Evolutionary conservation across 768 basidiomycete species (phyloP).

Genomic region (Cantharellus cinnabarinus): DNA sequence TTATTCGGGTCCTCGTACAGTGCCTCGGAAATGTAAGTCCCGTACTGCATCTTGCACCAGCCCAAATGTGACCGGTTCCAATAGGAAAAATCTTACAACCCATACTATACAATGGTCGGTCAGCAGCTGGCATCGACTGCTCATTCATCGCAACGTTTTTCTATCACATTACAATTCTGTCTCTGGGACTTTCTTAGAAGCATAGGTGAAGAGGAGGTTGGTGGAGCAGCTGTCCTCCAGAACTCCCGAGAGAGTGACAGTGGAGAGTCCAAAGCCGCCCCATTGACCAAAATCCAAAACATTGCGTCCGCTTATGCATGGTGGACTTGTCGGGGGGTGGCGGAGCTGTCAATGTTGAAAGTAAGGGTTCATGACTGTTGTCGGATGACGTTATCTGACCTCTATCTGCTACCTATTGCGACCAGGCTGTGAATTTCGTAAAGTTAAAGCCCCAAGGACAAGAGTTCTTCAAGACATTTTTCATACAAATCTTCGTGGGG

Average conservation of each 20-base stretch:
- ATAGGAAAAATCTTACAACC: conserved; percentile 84
- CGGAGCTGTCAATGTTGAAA: conserved; percentile 63
- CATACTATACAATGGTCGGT: conserved; percentile 80
- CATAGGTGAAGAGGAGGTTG: conserved; percentile 65
- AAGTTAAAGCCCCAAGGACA: conserved; percentile 39
- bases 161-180: conserved; percentile 79
- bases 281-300: conserved; percentile 40
- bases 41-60: neutral
- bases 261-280: conserved; percentile 22
- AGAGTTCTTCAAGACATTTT: conserved; percentile 48
- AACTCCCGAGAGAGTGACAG: conserved; percentile 23
- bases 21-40: conserved; percentile 72
- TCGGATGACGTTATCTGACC: neutral
- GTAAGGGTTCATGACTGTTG: conserved; percentile 21
- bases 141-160: conserved; percentile 43
- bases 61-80: neutral
- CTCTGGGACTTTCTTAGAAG: conserved; percentile 94
- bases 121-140: conserved; percentile 61
- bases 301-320: conserved; percentile 75
- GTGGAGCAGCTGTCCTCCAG: conserved; percentile 47
- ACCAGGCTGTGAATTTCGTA: conserved; percentile 75
- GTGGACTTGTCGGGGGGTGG: conserved; percentile 76
- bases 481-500: conserved; percentile 47
- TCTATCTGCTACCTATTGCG: neutral
- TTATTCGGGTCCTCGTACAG: conserved; percentile 78